Evolutionary conservation across 768 basidiomycete genomes (phyloP).

Genomic region (Collybiopsis confluens): DNA sequence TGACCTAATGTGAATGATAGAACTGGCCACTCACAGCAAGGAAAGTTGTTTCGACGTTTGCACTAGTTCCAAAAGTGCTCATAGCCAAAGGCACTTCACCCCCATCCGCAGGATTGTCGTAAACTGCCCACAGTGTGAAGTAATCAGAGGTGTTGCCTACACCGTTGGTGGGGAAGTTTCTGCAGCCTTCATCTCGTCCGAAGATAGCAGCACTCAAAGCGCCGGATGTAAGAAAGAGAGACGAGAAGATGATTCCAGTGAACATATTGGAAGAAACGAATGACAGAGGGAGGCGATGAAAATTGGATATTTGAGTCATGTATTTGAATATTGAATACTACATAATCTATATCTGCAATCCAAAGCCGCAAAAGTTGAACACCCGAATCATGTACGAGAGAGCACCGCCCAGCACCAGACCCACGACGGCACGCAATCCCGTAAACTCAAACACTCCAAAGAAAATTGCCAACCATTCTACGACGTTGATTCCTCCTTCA

Average conservation of each 20-base stretch:
- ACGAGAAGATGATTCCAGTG: neutral
- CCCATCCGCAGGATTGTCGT: neutral
- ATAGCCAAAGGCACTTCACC: slow-evolving; percentile 3
- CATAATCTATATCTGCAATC: no score
- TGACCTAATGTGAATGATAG: no score
- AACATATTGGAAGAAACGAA: neutral
- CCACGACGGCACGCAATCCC: neutral
- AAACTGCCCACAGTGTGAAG: neutral
- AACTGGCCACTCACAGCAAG: neutral
- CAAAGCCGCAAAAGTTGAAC: neutral
- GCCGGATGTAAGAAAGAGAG: neutral
- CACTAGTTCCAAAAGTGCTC: slow-evolving; percentile 1
- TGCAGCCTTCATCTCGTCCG: neutral
- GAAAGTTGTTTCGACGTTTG: neutral
- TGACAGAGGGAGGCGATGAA: neutral
- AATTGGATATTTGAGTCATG: no score
- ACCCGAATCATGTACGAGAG: neutral
- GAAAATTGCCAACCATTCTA: slow-evolving; percentile 2
- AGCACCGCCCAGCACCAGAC: neutral
- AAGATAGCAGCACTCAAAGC: neutral
- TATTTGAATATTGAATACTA: no score
- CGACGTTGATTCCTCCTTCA: neutral
- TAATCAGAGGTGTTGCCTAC: neutral
- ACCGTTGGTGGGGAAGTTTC: neutral
- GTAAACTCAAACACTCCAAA: slow-evolving; percentile 4